Evolutionary conservation across 495 filamentous ascomycete genomes (phyloP), one percentile per base, ranked within the genome.

Genomic region (Neurospora hispaniola): DNA sequence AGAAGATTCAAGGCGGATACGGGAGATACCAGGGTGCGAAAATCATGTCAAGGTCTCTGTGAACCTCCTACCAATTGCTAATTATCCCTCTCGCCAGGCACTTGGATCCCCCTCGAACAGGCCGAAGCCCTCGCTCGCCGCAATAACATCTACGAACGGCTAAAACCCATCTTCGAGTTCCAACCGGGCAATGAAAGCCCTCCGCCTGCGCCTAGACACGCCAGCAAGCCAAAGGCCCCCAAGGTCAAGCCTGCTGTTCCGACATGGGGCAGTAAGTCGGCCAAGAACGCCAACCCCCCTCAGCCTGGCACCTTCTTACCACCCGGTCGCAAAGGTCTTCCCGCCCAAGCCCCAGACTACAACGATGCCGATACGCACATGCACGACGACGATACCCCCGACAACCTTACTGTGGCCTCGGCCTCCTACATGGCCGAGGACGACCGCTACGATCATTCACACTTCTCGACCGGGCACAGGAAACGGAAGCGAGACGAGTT

Each of bases 1-100:
- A 98, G 82, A 99, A 99, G 82, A 92, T 99, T 4, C 96, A 99
- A 78, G 96, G 96, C 74, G 96, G 96, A 31, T 99, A 98, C 81
- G 96, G 96, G 71, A 99, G 98, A 88, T 99, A 98, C 76, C 96
- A 99, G 84, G 94, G 94, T 93, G 75, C 70, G 80, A 48, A 35
- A 35, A 48, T 31, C 23, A 48, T 31, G 40, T 39, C n/a, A n/a
- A n/a, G 5, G 20, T 20, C 44, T 27, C 5, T n/a, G 42, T 42
- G 5, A 10, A n/a, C 31, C 3, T 5, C 18, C 31, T 2, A 23
- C 4, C 48, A 14, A 18, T 48, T 39, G 44, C 48, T 75, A 27
- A 75, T 48, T 66, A 27, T 77, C 79, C 72, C 82, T 71, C 69
- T 73, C 14, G 12, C 11, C 70, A 96, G 94, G 95, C 73, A 99